Base-by-base conservation (phyloP, 108 stramenopile genomes). In the Bacterosira constricta region DNA sequence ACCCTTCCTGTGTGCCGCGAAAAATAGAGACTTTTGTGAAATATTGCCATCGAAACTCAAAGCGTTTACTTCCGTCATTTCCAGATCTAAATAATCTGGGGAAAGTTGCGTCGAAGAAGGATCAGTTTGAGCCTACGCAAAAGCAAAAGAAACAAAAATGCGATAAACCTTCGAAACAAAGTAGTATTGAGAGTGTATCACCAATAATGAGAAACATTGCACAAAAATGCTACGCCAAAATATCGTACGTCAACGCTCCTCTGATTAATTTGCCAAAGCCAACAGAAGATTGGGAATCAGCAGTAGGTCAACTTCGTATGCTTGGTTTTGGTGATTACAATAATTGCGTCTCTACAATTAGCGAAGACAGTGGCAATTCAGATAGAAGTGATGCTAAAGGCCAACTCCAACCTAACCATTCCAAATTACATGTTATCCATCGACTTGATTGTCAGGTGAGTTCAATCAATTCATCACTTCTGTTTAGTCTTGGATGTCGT, bases 361-460 rank as follows among this genome's bases (percentile, higher is more conserved):
- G 50, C 12, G 41, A 68, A 20, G 57, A 79, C 42, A 39, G 25
- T 39, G 31, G 25, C 66, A 63, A 50, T 41, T 31, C 31, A 30
- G 18, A 34, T 26, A 35, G 12, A 39, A 25, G 31, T 3, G 37
- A 47, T 63, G 12, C 11, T 23, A 18, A 31, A 34, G 34, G 29
- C 23, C 32, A 2, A 27, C 6, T 2, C 42, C 42, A 7, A 49
- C 49, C 4, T 20, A 21, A 45, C 2, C 51, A 71, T 13, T 55
- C 34, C 32, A 66, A 70, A 34, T 35, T 84, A 15, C 71, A 75
- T 50, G 83, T 89, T 38, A 86, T 91, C 9, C 90, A 91, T 82
- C 74, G 90, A 51, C 63, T 91, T 30, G 90, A 91, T 73, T 88
- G 90, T 65, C 86, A 88, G 60, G 68, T 79, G 32, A 54, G 64